phyloP scores from a whole-genome alignment of 352 stramenopile species.

The Phytophthora hybrid region DNA sequence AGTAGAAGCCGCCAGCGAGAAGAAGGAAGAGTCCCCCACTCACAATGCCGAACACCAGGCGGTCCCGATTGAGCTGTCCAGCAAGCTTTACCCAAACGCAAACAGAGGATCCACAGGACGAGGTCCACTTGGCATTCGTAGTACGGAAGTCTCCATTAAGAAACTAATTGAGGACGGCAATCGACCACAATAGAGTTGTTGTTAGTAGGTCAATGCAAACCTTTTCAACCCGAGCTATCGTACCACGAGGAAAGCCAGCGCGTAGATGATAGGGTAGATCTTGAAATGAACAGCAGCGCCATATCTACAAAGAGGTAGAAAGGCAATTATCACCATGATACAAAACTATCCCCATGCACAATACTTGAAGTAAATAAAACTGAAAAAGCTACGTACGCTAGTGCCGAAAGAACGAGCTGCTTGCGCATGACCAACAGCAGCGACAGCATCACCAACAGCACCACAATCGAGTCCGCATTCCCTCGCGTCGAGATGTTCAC shows the following conservation, averaged over 20 bases:
- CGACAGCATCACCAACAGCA: conserved; percentile 94
- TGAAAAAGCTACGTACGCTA: conserved; percentile 55
- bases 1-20: conserved; percentile 88
- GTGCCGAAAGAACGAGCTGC: conserved; percentile 70
- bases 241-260: conserved; percentile 89
- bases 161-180: conserved; percentile 47
- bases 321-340: neutral
- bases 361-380: neutral
- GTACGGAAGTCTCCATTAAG: conserved; percentile 71
- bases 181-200: neutral
- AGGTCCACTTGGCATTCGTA: conserved; percentile 57
- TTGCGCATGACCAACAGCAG: conserved; percentile 88
- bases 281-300: conserved; percentile 98
- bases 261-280: conserved; percentile 99
- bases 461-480: conserved; percentile 96
- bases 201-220: neutral
- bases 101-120: conserved; percentile 56
- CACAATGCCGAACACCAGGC: conserved; percentile 91
- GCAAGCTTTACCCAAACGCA: conserved; percentile 65
- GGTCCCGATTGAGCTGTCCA: conserved; percentile 70
- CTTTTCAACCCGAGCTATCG: neutral
- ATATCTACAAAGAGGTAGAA: conserved; percentile 66
- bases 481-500: conserved; percentile 99
- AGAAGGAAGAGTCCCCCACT: conserved; percentile 87
- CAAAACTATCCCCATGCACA: neutral